Base-by-base conservation (phyloP, 192 early-diverging fungal genomes). In the Chytriomyces confervae region DNA sequence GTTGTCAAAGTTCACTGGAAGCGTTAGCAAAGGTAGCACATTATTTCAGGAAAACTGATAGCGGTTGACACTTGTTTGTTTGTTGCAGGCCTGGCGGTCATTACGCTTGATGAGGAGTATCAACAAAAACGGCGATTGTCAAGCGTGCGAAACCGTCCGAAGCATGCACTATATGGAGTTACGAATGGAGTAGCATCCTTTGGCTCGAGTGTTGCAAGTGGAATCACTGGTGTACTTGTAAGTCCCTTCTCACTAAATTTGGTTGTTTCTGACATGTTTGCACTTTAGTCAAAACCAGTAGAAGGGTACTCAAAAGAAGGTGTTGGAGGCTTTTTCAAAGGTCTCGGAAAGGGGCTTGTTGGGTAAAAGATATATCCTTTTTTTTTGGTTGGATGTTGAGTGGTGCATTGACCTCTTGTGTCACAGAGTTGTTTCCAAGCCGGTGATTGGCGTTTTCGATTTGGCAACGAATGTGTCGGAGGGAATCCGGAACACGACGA, bases 1-100 rank as follows among this genome's bases (percentile, higher is more conserved):
- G 66, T 90, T 99, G 70, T 93, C 95, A 47, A 97, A 97, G 81
- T 91, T 99, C 66, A 94, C 98, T 5, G 98, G 95, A 76, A 96
- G 94, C 76, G 89, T 99, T 53, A 94, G 96, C 76, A 99, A 99
- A 88, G 98, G 86, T 85, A 50, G 16, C 63, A 29, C 11, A 13
- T 50, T 50, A 57, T 57, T 57, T 13, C 5, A 5, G 20, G 1
- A 57, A n/a, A n/a, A 3, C 53, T 20, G 20, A 5, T 20, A 5
- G 20, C 3, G 0, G 53, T 57, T 57, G 36, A 36, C 36, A 36
- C 3, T 57, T 45, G 2, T 1, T 10, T 27, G 64, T 27, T 45
- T 76, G 13, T 45, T 50, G 1, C 18, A 83, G 81, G 97, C 47
- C 80, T 99, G 44, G 93, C 98, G 0, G 94, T 93, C 13, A 96